Conservation (phyloP, 2,329 filamentous ascomycete genomes). For the Chaetomium sp. region DNA sequence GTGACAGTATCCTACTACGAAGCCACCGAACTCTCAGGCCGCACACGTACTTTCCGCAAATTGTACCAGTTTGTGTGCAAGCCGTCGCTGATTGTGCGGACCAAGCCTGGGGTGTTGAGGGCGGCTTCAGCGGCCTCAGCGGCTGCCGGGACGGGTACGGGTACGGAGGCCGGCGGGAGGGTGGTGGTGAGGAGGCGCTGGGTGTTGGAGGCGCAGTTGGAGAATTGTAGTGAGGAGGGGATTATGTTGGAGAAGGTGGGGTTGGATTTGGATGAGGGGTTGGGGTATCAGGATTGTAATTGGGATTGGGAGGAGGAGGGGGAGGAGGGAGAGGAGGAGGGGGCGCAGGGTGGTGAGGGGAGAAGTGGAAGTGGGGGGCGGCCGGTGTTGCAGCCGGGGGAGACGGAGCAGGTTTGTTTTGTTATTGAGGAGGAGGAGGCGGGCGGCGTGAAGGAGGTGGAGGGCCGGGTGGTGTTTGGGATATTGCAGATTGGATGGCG, state of each 20-base stretch:
- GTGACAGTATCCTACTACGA: constrained; percentile 95
- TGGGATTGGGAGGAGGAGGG: constrained; percentile 37
- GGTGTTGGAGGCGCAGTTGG: constrained; percentile 87
- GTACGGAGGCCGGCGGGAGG: neutral
- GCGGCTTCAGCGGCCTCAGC: constrained; percentile 21
- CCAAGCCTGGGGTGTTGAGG: constrained; percentile 66
- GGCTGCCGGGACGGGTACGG: neutral
- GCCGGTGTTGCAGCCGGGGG: constrained; percentile 54
- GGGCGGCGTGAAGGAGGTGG: constrained; percentile 35
- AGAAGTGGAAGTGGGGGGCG: constrained; percentile 23
- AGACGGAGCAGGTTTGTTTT: constrained; percentile 62
- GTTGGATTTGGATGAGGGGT: constrained; percentile 46
- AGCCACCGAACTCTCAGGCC: constrained; percentile 61
- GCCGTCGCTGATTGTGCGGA: constrained; percentile 80
- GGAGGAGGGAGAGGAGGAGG: neutral
- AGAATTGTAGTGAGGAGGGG: constrained; percentile 82
- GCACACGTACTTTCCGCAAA: constrained; percentile 84
- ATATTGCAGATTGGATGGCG: constrained; percentile 84
- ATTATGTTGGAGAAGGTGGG: constrained; percentile 68
- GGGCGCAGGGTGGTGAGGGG: constrained; percentile 22
- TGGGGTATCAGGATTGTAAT: constrained; percentile 50
- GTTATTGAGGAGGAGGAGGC: constrained; percentile 44
- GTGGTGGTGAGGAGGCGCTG: constrained; percentile 41
- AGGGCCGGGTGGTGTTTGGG: constrained; percentile 62
- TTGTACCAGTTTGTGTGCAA: constrained; percentile 96